These are phyloP conservation scores for Oropetium thomaeum DNA, from an alignment of 176 grass and related monocot species.

Conservation along the genomic window DNA sequence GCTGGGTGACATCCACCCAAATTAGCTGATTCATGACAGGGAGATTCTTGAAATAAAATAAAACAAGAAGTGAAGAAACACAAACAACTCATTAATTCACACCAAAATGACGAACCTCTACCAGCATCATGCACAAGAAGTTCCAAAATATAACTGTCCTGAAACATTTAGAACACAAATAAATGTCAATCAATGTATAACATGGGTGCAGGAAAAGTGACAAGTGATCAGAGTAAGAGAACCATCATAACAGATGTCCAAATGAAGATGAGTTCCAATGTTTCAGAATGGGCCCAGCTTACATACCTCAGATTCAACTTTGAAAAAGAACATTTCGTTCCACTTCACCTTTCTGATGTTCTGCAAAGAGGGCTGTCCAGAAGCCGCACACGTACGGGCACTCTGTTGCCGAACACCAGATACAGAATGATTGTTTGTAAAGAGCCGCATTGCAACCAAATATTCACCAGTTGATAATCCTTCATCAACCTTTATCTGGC, in stretches of 20 bases:
- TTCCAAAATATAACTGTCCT: constrained; percentile 84
- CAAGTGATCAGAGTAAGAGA: constrained; percentile 14
- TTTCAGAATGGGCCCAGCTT: neutral
- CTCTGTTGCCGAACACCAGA: constrained; percentile 73
- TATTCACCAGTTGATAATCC: constrained; percentile 62
- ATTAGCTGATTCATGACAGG: neutral
- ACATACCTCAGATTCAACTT: constrained; percentile 70
- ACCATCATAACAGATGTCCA: constrained; percentile 22
- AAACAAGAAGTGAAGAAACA: constrained; percentile 18
- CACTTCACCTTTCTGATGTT: constrained; percentile 57
- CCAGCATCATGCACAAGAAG: constrained; percentile 71
- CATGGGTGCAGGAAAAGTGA: constrained; percentile 8
- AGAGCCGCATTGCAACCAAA: constrained; percentile 61
- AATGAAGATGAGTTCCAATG: neutral
- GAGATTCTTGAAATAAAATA: neutral
- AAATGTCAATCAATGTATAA: constrained; percentile 35
- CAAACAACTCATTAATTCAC: constrained; percentile 20
- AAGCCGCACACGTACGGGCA: constrained; percentile 73
- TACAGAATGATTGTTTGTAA: constrained; percentile 35
- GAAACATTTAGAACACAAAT: constrained; percentile 23
- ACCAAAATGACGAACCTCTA: constrained; percentile 66
- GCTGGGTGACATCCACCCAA: neutral
- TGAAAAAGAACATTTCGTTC: constrained; percentile 98
- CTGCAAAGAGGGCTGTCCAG: constrained; percentile 39
- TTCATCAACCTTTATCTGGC: constrained; percentile 56